A percentile compares a stretch with the other conserved stretches of the same genome.
Evolutionary conservation across 805 yeast genomes (phyloP).

Genomic region (Lipomyces spencermartinsiae): DNA sequence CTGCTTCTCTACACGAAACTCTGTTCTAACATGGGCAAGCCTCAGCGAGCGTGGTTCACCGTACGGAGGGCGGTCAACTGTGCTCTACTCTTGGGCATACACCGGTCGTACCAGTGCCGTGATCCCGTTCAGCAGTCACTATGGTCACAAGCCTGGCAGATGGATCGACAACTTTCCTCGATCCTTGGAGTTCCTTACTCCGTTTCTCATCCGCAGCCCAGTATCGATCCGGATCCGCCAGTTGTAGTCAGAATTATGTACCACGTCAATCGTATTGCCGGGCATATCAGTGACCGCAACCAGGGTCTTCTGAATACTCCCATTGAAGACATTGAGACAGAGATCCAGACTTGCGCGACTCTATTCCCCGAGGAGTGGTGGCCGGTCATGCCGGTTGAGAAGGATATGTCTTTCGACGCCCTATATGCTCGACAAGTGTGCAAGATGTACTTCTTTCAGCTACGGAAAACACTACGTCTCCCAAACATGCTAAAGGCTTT

Average conservation of each 20-base stretch:
- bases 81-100: not conserved
- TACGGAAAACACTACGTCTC: not conserved
- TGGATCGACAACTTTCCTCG: not conserved
- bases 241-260: not conserved
- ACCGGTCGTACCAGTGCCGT: not conserved
- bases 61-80: not conserved
- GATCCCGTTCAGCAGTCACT: not conserved
- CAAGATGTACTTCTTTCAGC: not conserved
- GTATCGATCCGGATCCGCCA: not conserved
- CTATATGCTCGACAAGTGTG: not conserved
- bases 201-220: not conserved
- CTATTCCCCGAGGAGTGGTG: not conserved
- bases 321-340: not conserved
- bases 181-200: not conserved
- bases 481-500: not conserved
- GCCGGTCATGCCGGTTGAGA: not conserved
- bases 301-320: not conserved
- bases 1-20: not conserved
- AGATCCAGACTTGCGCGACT: not conserved
- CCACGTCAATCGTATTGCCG: not conserved
- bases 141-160: constrained; percentile 1
- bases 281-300: not conserved
- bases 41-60: not conserved
- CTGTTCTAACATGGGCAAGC: not conserved
- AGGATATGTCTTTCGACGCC: not conserved